Percentiles rank a stretch among this genome's conserved stretches.
These are phyloP conservation scores for Phytophthora foliorum DNA, from an alignment of 352 stramenopile species.

Conservation along the genomic window DNA sequence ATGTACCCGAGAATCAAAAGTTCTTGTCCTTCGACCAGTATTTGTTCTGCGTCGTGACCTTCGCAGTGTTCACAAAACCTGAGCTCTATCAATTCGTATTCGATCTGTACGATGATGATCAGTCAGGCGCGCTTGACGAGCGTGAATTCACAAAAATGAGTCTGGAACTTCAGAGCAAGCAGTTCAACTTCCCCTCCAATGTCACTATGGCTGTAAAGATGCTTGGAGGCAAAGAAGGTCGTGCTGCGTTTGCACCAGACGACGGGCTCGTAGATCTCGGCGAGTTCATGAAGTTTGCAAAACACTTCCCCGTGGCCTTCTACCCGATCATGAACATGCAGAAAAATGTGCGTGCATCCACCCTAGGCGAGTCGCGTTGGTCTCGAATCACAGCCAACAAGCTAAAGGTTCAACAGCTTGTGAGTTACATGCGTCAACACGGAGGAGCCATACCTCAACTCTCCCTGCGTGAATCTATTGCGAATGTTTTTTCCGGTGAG, in stretches of 20 bases:
- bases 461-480: slow-evolving; percentile 48
- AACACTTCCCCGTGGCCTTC: slow-evolving; percentile 60
- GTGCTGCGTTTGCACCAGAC: slow-evolving; percentile 26
- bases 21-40: slow-evolving; percentile 79
- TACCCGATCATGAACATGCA: slow-evolving; percentile 71
- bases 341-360: slow-evolving; percentile 56
- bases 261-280: slow-evolving; percentile 57
- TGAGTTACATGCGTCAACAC: slow-evolving; percentile 72
- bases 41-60: slow-evolving; percentile 62
- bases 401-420: slow-evolving; percentile 58
- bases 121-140: slow-evolving; percentile 67
- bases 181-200: slow-evolving; percentile 76
- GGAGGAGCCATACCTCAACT: slow-evolving; percentile 55
- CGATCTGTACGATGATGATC: slow-evolving; percentile 73
- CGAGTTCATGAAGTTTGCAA: slow-evolving; percentile 65
- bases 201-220: slow-evolving; percentile 65
- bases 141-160: slow-evolving; percentile 73
- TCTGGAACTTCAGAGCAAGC: slow-evolving; percentile 68
- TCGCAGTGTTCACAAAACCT: slow-evolving; percentile 67
- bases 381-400: slow-evolving; percentile 55
- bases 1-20: slow-evolving; percentile 52
- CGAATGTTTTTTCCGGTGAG: slow-evolving; percentile 59
- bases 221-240: slow-evolving; percentile 49
- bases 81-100: slow-evolving; percentile 81
- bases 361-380: slow-evolving; percentile 54